phyloP scores from a whole-genome alignment of 225 moss, liverwort and hornwort genomes.

The Rhytidiadelphus loreus region DNA sequence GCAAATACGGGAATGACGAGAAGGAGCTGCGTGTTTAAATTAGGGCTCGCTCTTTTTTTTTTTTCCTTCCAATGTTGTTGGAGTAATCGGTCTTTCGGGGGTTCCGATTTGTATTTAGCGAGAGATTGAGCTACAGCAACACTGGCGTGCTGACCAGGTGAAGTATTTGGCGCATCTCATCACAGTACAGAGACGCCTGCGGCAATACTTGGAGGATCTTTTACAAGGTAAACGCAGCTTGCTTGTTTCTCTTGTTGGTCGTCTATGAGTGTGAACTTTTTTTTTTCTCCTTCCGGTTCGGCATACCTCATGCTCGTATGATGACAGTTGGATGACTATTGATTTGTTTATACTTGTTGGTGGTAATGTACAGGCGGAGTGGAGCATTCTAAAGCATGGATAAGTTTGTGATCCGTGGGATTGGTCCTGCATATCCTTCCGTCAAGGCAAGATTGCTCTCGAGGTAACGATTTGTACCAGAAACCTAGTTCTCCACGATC shows the following conservation, averaged over 20 bases:
- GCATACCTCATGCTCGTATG: neutral
- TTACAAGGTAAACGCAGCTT: neutral
- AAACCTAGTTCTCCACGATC: neutral
- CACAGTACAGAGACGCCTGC: neutral
- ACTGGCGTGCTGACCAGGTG: neutral
- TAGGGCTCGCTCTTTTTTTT: neutral
- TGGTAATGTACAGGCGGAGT: slow-evolving; percentile 5
- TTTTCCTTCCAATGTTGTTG: neutral
- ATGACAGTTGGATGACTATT: neutral
- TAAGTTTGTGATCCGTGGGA: slow-evolving; percentile 32
- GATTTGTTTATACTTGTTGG: neutral
- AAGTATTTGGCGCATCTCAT: neutral
- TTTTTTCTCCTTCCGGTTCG: neutral
- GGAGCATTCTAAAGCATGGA: slow-evolving; percentile 21
- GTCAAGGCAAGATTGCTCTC: slow-evolving; percentile 11
- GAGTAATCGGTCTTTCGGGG: neutral
- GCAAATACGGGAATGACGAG: slow-evolving; percentile 26
- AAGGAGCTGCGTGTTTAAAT: slow-evolving; percentile 23
- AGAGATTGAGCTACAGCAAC: neutral
- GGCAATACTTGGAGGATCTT: neutral
- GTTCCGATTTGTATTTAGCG: neutral
- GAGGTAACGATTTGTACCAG: slow-evolving; percentile 5
- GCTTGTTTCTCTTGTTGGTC: neutral
- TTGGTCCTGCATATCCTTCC: slow-evolving; percentile 11
- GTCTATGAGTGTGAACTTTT: neutral